Base-by-base conservation (phyloP, 2,329 filamentous ascomycete species). In the Alternaria brassicae region DNA sequence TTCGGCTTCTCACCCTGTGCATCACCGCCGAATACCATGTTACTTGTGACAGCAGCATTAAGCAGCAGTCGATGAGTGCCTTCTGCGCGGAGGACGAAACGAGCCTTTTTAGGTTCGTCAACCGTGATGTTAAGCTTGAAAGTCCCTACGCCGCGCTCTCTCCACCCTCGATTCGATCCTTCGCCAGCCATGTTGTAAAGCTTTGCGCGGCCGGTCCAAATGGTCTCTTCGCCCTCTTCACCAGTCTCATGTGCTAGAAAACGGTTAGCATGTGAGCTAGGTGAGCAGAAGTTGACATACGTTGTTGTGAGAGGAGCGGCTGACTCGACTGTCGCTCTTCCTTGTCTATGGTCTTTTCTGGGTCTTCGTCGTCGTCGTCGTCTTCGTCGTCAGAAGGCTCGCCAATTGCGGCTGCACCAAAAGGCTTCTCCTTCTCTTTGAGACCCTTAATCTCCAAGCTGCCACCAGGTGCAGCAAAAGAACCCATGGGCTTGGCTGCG, bases 51-150 rank as follows among this genome's bases (percentile, higher is more conserved):
- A 1, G 89, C 87, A 1, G 91, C 92, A 79, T 98, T 98, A 50
- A 98, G 82, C 62, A 97, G 89, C 53, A 98, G 88, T 21, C 92
- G 87, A 71, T 93, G 88, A 1, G 92, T 95, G 60, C 93, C 92
- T 72, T 97, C 93, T 67, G 96, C 92, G 17, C 94, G 89, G 88
- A 97, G 93, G 61, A 98, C 86, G 66, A 98, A 86, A 40, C 94
- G 90, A 23, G 89, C 85, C 61, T 81, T 82, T 55, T 56, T 86
- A 60, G 65, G 77, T 19, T 68, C 66, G 13, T 74, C 67, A 8
- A 67, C 65, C 12, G 66, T 73, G 32, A 75, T 61, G 71, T 97
- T 97, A 75, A 97, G 85, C 79, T 95, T 95, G 67, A 97, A 83
- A 68, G 89, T 90, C 42, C 93, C 93, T 4, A 89, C 85, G 12